Percentiles rank a stretch among this genome's conserved stretches.
These are phyloP conservation scores for Aquilaria malaccensis DNA, from an alignment of 345 rosid genomes.

Conservation along the genomic window DNA sequence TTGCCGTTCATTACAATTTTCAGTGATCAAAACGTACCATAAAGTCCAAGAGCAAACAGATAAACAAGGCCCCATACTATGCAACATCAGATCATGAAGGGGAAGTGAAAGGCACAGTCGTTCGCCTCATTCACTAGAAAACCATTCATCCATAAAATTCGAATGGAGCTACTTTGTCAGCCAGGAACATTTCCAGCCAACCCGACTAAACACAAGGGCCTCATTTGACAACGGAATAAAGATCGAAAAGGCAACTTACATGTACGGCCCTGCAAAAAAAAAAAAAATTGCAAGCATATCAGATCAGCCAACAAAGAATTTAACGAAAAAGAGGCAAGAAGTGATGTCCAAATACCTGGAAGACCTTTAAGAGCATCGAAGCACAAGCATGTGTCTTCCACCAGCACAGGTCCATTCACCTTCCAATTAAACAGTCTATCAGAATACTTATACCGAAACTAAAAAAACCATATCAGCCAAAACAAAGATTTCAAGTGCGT, in stretches of 20 bases:
- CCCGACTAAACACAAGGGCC: not conserved
- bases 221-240: conserved; percentile 3
- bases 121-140: too few species aligned
- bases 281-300: conserved; percentile 2
- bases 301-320: not conserved
- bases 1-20: too few species aligned
- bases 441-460: not conserved
- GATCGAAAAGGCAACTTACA: conserved; percentile 49
- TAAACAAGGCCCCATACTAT: too few species aligned
- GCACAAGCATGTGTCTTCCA: conserved; percentile 96
- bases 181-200: not conserved
- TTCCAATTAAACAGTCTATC: conserved; percentile 20
- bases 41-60: too few species aligned
- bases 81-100: too few species aligned
- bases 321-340: not conserved
- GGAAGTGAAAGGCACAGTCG: too few species aligned
- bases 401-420: conserved; percentile 91
- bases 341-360: conserved; percentile 47
- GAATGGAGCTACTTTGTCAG: not conserved
- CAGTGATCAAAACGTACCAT: too few species aligned
- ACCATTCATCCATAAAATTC: not conserved
- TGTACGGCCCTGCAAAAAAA: conserved; percentile 79
- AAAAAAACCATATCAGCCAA: not conserved
- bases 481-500: not conserved
- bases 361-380: conserved; percentile 94